Base-by-base conservation (phyloP, 805 yeast species). In the Priceomyces castillae region DNA sequence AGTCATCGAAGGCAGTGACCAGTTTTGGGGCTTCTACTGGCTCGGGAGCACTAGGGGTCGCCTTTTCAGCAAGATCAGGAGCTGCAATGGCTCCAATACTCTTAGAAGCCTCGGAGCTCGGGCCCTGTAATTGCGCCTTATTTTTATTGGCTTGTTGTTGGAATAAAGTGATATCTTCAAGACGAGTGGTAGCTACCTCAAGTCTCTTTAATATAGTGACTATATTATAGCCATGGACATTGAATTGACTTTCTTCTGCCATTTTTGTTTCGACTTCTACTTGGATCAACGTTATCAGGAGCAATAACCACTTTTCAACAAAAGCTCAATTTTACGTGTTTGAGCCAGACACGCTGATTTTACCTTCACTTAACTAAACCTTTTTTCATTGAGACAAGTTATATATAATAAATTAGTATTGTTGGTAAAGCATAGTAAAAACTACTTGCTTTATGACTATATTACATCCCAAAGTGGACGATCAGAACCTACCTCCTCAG, bases 171-270 rank as follows among this genome's bases (percentile, higher is more conserved):
- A 90, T 81, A 62, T 90, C 97, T 58, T 90, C 97, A 53, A 90
- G 78, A 39, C 97, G 81, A 4, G 96, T 84, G 7, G 97, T 88
- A 28, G 97, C 97, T 12, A 95, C 92, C 64, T 90, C 97, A 54
- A 90, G 78, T 52, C 95, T 77, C 57, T 60, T 71, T 46, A 70
- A 67, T 43, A 90, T 76, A 37, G 96, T 90, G 34, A 86, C 86
- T 49, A 90, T 73, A 59, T 88, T 90, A 72, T 84, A 87, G n/a
- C 95, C 95, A 57, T 84, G 94, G 44, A 84, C 78, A 46, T 77
- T 74, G 57, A 76, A 63, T 50, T 74, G 77, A 53, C 56, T 58
- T 49, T 74, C 76, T 47, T 71, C 75, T 15, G 72, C 54, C 67
- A 61, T 62, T 36, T 31, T 49, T 3, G 17, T 19, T 30, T 15